Conservation (phyloP, 75 land plant genomes). For the Cryptomeria japonica region DNA sequence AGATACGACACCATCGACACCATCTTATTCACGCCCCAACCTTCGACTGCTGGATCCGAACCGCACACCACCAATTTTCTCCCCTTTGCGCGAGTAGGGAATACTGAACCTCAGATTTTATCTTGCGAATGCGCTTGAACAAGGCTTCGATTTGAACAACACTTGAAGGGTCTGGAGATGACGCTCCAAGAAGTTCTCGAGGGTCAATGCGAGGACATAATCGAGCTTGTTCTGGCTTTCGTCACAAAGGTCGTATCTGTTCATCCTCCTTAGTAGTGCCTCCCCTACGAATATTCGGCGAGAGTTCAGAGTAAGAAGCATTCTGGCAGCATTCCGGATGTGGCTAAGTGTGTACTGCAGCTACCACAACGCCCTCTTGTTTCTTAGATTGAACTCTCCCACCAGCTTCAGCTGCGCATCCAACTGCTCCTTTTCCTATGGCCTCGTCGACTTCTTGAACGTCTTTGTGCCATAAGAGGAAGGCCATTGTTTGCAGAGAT, state of each 20-base stretch:
- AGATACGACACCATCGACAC: constrained; percentile 59
- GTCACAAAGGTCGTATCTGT: constrained; percentile 47
- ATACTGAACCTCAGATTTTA: constrained; percentile 62
- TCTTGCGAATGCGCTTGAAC: constrained; percentile 6
- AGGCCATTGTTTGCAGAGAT: too few species aligned
- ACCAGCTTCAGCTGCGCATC: constrained; percentile 71
- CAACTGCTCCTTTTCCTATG: constrained; percentile 72
- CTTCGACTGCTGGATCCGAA: constrained; percentile 69
- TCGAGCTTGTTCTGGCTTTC: constrained; percentile 74
- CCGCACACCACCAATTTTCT: constrained; percentile 73
- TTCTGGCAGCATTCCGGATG: constrained; percentile 55
- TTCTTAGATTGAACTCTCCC: constrained; percentile 66
- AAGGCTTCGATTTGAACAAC: background rate
- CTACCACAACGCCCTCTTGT: constrained; percentile 78
- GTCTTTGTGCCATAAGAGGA: constrained; percentile 36
- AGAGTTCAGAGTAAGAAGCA: constrained; percentile 58
- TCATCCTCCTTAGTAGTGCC: constrained; percentile 43
- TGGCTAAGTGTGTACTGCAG: constrained; percentile 71
- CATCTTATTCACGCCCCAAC: constrained; percentile 65
- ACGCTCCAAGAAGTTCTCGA: constrained; percentile 74
- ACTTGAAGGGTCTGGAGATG: constrained; percentile 67
- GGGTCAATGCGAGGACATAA: constrained; percentile 70
- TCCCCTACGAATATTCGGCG: constrained; percentile 57
- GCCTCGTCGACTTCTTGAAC: constrained; percentile 66
- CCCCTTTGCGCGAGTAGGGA: constrained; percentile 93